These are phyloP conservation scores for Hypholoma sublateritium DNA, from an alignment of 768 basidiomycete genomes.

Conservation along the genomic window DNA sequence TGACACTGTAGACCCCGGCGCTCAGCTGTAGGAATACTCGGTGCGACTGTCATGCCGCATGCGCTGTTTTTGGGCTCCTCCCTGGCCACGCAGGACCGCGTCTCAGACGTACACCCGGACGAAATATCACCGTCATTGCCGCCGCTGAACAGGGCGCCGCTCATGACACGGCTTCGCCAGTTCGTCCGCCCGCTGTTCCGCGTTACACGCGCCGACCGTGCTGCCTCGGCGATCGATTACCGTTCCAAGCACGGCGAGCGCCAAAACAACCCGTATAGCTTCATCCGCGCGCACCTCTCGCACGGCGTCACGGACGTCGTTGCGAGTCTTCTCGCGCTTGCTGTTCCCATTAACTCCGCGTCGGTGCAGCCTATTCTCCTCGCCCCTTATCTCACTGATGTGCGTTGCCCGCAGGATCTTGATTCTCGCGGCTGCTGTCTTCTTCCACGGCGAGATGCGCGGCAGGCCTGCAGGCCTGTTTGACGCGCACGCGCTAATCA, in stretches of 20 bases:
- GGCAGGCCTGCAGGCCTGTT: slow-evolving; percentile 61
- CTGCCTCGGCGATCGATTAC: slow-evolving; percentile 29
- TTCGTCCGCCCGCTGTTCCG: slow-evolving; percentile 26
- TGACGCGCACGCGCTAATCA: slow-evolving; percentile 67
- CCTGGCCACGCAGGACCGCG: slow-evolving; percentile 34
- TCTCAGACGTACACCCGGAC: slow-evolving; percentile 23
- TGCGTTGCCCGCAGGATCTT: slow-evolving; percentile 48
- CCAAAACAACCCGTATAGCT: slow-evolving; percentile 44
- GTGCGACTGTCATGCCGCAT: slow-evolving; percentile 83
- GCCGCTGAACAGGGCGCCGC: slow-evolving; percentile 1
- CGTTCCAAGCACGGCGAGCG: slow-evolving; percentile 42
- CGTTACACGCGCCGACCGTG: slow-evolving; percentile 31
- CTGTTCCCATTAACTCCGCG: slow-evolving; percentile 77
- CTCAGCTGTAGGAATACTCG: slow-evolving; percentile 57
- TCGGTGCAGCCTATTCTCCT: slow-evolving; percentile 22
- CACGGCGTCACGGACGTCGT: slow-evolving; percentile 60
- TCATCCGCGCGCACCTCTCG: slow-evolving; percentile 52
- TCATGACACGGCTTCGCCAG: slow-evolving; percentile 13
- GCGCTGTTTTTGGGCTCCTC: slow-evolving; percentile 41
- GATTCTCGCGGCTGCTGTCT: slow-evolving; percentile 71
- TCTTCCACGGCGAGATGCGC: slow-evolving; percentile 42
- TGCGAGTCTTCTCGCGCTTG: slow-evolving; percentile 61
- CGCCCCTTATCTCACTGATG: neutral
- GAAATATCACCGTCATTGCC: slow-evolving; percentile 11
- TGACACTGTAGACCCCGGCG: neutral